Evolutionary conservation across 2,329 filamentous ascomycete genomes (phyloP).

Genomic region (Paecilomyces sp.): DNA sequence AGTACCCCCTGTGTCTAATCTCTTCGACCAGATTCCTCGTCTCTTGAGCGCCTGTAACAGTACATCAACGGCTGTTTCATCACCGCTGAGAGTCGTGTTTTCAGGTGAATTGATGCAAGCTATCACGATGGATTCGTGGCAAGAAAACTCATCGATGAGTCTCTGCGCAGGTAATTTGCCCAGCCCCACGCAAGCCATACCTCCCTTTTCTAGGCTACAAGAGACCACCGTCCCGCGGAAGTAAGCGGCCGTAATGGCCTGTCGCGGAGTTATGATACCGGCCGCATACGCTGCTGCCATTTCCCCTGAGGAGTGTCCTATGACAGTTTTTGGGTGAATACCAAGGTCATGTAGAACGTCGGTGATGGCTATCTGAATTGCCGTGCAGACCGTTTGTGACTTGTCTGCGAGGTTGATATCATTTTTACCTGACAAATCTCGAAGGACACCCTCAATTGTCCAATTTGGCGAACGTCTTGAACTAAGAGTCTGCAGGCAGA

Average conservation of each 20-base stretch:
- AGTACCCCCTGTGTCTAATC: conserved; percentile 14
- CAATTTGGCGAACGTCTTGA: conserved; percentile 2
- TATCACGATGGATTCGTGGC: conserved; percentile 8
- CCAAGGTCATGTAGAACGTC: conserved; percentile 18
- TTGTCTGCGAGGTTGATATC: conserved; percentile 16
- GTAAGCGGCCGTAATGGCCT: conserved; percentile 14
- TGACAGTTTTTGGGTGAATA: conserved; percentile 14
- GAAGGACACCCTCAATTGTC: not conserved
- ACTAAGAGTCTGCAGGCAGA: conserved; percentile 7
- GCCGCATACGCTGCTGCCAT: conserved; percentile 29
- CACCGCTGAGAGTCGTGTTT: conserved; percentile 26
- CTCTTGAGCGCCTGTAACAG: conserved; percentile 10
- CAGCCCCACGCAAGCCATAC: conserved; percentile 25
- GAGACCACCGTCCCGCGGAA: conserved; percentile 13
- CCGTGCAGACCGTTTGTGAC: conserved; percentile 25
- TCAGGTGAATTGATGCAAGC: conserved; percentile 25
- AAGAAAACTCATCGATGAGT: not conserved
- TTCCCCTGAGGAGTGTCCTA: conserved; percentile 30
- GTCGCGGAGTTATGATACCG: conserved; percentile 7
- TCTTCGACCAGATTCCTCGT: conserved; percentile 15
- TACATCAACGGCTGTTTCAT: conserved; percentile 11
- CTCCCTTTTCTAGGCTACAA: conserved; percentile 9
- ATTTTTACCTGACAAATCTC: not conserved
- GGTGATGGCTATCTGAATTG: conserved; percentile 25
- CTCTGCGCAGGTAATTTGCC: conserved; percentile 4